A percentile compares a stretch with the other conserved stretches of the same genome.
Evolutionary conservation across 352 stramenopile species (phyloP).

Genomic region (Hyaloperonospora brassicae): DNA sequence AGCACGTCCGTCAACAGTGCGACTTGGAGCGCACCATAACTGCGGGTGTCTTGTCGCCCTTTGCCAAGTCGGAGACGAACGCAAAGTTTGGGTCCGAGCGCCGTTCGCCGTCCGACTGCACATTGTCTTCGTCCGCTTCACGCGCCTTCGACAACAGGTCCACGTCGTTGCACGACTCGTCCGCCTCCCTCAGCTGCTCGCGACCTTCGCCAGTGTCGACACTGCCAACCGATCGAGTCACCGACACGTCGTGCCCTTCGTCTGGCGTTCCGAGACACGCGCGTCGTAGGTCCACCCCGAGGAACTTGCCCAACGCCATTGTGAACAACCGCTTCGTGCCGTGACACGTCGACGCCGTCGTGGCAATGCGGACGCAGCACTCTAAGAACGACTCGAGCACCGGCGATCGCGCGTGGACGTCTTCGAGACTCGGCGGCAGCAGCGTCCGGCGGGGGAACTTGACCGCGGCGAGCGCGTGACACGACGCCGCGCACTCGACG

Average conservation of each 20-base stretch:
- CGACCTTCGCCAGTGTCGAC: constrained; percentile 8
- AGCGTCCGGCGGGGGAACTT: constrained; percentile 49
- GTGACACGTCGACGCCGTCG: constrained; percentile 39
- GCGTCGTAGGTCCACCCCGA: constrained; percentile 37
- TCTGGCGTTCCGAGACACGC: constrained; percentile 15
- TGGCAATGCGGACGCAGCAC: constrained; percentile 28
- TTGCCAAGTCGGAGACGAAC: constrained; percentile 30
- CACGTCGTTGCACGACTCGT: constrained; percentile 10
- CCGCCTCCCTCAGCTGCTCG: constrained; percentile 9
- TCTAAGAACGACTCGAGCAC: constrained; percentile 48
- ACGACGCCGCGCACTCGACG: constrained; percentile 29
- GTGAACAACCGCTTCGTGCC: constrained; percentile 39
- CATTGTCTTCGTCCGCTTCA: constrained; percentile 10
- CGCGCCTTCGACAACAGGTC: constrained; percentile 11
- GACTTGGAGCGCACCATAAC: constrained; percentile 21
- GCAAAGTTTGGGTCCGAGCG: constrained; percentile 28
- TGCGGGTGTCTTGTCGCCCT: constrained; percentile 7
- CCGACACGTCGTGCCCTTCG: constrained; percentile 9
- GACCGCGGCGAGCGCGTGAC: constrained; percentile 28
- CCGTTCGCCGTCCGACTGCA: constrained; percentile 20
- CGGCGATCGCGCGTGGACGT: constrained; percentile 39
- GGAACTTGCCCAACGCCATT: constrained; percentile 40
- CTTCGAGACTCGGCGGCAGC: constrained; percentile 36
- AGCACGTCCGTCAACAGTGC: constrained; percentile 17
- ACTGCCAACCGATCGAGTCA: constrained; percentile 6